Base-by-base conservation (phyloP, 2,329 filamentous ascomycete genomes). In the Penicillium sp. region DNA sequence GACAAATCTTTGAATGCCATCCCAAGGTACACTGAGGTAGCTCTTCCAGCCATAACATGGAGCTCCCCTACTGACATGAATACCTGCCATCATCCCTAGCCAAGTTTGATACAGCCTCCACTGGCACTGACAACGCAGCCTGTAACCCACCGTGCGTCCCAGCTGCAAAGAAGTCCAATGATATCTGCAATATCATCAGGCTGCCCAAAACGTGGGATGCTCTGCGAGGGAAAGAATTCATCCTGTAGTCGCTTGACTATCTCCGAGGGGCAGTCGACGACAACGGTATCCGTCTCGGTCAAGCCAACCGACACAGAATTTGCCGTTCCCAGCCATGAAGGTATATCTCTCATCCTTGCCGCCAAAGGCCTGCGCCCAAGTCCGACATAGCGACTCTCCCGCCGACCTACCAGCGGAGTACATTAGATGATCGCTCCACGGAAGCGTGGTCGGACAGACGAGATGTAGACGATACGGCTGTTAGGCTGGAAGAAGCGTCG, bases 401-500 rank as follows among this genome's bases (percentile, higher is more conserved):
- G 38, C 38, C 4, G 38, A 41, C 27, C 27, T 41, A 3, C 38
- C 23, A 10, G 38, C 38, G 4, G 23, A 7, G 4, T 41, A 41
- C 38, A 41, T 27, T 13, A 41, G 38, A 3, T 41, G 38, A 10
- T n/a, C 25, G n/a, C 25, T 25, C 38, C 38, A 41, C n/a, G 38
- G 38, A 2, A 4, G 3, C 10, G 38, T n/a, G 38, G 27, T n/a
- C 38, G 23, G n/a, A 41, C 27, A 27, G 38, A 41, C 6, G 38
- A 41, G n/a, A 41, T 41, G 23, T 41, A 41, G n/a, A 41, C n/a
- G 25, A 41, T 41, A 6, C 38, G 38, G n/a, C 38, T 41, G 38
- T 41, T 41, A 7, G 23, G 38, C 23, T 27, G 38, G 38, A 41
- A 41, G 23, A 41, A 41, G 23, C 23, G 38, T 23, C 23, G 23